Evolutionary conservation across 768 basidiomycete genomes (phyloP), one percentile per base, ranked within the genome.

Genomic region (Lactarius pseudohatsudake): DNA sequence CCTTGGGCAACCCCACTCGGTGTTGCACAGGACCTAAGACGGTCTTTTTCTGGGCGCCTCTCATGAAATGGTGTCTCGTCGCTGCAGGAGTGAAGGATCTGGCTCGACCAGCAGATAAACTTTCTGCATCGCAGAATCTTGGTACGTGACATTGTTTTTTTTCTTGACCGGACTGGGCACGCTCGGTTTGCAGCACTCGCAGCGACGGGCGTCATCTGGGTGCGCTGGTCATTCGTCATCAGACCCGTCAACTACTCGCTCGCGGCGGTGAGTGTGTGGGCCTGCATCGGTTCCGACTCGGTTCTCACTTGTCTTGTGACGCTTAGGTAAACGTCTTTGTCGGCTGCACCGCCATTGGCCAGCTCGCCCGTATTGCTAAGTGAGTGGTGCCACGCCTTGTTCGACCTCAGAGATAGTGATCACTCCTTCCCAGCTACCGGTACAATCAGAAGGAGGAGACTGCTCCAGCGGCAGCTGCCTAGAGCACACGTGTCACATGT

Each of bases 161-260:
- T 20, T 40, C 53, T 26, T 56, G 5, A 36, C 38, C n/a, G 34
- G 28, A 54, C 18, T 41, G 26, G 43, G 43, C 4, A 16, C 20
- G 5, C 22, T 66, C 47, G 47, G 22, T 8, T 50, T 50, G 18
- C 71, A 96, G 96, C 97, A 57, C 84, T 99, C 57, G 83, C 93
- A 10, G 92, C 90, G 30, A 99, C 97, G 10, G 97, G 97, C 11
- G 82, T 98, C 74, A 98, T 98, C 76, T 99, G 97, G 97, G 96
- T 98, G 50, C 90, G 97, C 69, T 98, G 97, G 79, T 97, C 95
- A 7, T 74, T 98, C 38, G 96, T 98, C 62, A 98, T 98, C 74
- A 96, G 81, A 43, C 96, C 96, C 10, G 80, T 97, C 68, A 98
- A 98, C 79, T 94, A 95, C 80, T 95, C 92, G 73, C 80, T 98